Conservation (phyloP, 2,329 filamentous ascomycete genomes). For the Trichophaea hybrida region DNA sequence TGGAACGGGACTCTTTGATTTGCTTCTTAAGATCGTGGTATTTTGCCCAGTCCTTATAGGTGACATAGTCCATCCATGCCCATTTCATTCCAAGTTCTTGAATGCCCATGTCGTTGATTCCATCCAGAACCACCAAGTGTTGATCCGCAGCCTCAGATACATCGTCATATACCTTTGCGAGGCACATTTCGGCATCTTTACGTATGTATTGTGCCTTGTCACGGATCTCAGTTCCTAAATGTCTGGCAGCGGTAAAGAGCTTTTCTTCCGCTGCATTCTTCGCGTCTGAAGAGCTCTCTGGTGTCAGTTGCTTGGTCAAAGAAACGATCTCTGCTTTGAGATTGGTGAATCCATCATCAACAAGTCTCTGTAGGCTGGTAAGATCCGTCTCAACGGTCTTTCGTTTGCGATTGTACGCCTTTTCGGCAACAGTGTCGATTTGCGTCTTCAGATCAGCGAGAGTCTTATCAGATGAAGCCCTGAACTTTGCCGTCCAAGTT, state of each 20-base stretch:
- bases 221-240: slow-evolving; percentile 56
- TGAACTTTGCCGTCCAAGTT: slow-evolving; percentile 79
- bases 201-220: slow-evolving; percentile 62
- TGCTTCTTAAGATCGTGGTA: slow-evolving; percentile 77
- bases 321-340: slow-evolving; percentile 43
- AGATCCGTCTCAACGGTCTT: slow-evolving; percentile 19
- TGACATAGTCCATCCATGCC: slow-evolving; percentile 90
- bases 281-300: slow-evolving; percentile 40
- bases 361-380: slow-evolving; percentile 45
- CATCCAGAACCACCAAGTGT: slow-evolving; percentile 68
- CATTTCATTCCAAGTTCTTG: slow-evolving; percentile 88
- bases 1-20: slow-evolving; percentile 70
- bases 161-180: slow-evolving; percentile 51
- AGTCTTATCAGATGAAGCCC: slow-evolving; percentile 71
- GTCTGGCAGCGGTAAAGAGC: slow-evolving; percentile 11
- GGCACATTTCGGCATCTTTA: slow-evolving; percentile 59
- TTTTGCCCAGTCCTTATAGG: slow-evolving; percentile 93
- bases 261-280: slow-evolving; percentile 21
- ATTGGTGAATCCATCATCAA: slow-evolving; percentile 48
- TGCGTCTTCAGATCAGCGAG: slow-evolving; percentile 50
- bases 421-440: slow-evolving; percentile 41
- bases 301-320: slow-evolving; percentile 35
- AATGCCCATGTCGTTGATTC: slow-evolving; percentile 67
- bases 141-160: slow-evolving; percentile 61
- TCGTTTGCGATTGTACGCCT: slow-evolving; percentile 17